Conservation (phyloP, 768 basidiomycete genomes). For the Mycena latifolia region DNA sequence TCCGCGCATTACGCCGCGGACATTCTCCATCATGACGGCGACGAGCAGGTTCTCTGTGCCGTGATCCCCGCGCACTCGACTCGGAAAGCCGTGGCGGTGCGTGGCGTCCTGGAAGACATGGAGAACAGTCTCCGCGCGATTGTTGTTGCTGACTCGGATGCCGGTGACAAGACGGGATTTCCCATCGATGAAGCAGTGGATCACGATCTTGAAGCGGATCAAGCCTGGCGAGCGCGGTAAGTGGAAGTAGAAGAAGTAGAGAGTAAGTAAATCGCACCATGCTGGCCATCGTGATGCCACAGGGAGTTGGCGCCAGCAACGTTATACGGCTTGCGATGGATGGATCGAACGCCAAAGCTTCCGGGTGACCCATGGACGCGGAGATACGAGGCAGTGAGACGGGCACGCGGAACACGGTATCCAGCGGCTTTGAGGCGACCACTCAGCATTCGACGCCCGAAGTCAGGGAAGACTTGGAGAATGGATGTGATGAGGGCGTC, state of each 20-base stretch:
- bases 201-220: slow-evolving; percentile 10
- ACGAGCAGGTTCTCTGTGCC: not conserved
- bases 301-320: not conserved
- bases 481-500: slow-evolving; percentile 38
- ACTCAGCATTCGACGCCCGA: slow-evolving; percentile 41
- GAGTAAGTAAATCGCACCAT: not conserved
- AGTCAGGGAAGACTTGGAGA: slow-evolving; percentile 39
- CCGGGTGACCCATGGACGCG: not conserved
- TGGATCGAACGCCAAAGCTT: not conserved
- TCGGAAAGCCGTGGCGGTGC: slow-evolving; percentile 45
- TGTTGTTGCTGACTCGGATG: slow-evolving; percentile 52
- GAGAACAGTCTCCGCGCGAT: slow-evolving; percentile 52
- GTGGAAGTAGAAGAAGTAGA: not conserved
- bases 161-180: slow-evolving; percentile 50
- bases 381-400: slow-evolving; percentile 22
- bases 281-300: not conserved
- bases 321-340: not conserved
- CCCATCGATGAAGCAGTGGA: slow-evolving; percentile 58
- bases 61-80: slow-evolving; percentile 38
- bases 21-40: not conserved
- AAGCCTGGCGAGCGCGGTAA: slow-evolving; percentile 6
- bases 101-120: slow-evolving; percentile 45
- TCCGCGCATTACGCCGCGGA: not conserved
- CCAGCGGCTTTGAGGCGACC: slow-evolving; percentile 34
- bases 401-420: slow-evolving; percentile 31